phyloP scores from a whole-genome alignment of 108 stramenopile genomes.

The Stephanodiscus minutulus region DNA sequence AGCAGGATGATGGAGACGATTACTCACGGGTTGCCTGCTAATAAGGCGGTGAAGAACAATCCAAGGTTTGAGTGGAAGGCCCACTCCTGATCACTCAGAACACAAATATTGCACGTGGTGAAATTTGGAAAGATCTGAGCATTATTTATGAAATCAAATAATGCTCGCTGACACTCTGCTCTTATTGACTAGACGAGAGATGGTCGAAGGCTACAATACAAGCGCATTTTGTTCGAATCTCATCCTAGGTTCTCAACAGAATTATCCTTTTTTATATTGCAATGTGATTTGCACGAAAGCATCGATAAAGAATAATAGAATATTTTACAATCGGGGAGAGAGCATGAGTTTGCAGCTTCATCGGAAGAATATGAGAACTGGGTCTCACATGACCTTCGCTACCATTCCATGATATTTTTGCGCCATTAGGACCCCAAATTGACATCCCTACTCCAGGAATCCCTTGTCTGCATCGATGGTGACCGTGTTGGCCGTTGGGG shows the following conservation, averaged over 20 bases:
- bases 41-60: slow-evolving; percentile 51
- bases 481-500: no score
- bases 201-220: not conserved
- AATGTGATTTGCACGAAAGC: no score
- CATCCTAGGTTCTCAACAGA: not conserved
- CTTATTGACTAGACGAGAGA: not conserved
- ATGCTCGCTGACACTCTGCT: not conserved
- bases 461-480: no score
- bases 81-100: slow-evolving; percentile 45
- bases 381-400: no score
- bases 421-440: no score
- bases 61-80: slow-evolving; percentile 91
- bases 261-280: not conserved
- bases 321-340: no score
- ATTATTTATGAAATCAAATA: not conserved
- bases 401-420: no score
- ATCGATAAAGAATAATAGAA: no score
- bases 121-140: not conserved
- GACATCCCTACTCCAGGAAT: no score
- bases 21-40: slow-evolving; percentile 63
- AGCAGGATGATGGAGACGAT: slow-evolving; percentile 58
- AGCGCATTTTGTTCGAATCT: not conserved
- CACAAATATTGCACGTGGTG: not conserved
- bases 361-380: no score
- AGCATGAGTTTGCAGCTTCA: no score